Evolutionary conservation across 192 early-diverging fungal genomes (phyloP).

Genomic region (Coemansia sp.): DNA sequence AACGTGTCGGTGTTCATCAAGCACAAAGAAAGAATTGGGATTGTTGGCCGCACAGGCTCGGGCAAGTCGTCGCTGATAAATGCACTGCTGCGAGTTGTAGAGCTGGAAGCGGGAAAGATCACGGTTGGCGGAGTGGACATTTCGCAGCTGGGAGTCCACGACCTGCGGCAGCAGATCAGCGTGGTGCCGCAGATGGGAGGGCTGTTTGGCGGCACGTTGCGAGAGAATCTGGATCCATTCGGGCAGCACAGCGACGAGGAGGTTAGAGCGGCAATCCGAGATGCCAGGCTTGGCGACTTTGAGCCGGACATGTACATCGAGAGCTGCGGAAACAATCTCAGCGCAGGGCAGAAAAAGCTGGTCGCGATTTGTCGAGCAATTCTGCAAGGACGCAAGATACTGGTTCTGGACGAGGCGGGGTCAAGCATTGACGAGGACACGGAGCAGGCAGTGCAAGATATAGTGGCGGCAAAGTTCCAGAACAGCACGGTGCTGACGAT

Average conservation of each 20-base stretch:
- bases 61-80: slow-evolving; percentile 79
- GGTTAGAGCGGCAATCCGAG: slow-evolving; percentile 60
- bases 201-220: slow-evolving; percentile 52
- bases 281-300: slow-evolving; percentile 60
- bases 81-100: slow-evolving; percentile 77
- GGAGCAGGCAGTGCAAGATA: slow-evolving; percentile 55
- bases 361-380: slow-evolving; percentile 76
- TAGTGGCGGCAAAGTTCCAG: slow-evolving; percentile 52
- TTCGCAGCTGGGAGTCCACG: slow-evolving; percentile 62
- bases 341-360: slow-evolving; percentile 66
- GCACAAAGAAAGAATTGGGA: slow-evolving; percentile 48
- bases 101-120: slow-evolving; percentile 66
- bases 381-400: slow-evolving; percentile 61
- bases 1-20: slow-evolving; percentile 46
- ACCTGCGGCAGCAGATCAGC: slow-evolving; percentile 70
- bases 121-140: slow-evolving; percentile 74
- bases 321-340: slow-evolving; percentile 27
- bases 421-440: slow-evolving; percentile 37
- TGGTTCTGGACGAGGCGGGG: slow-evolving; percentile 73
- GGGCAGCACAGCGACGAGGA: slow-evolving; percentile 70
- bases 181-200: slow-evolving; percentile 75
- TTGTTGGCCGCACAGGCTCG: slow-evolving; percentile 61
- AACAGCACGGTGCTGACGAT: slow-evolving; percentile 66
- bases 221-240: slow-evolving; percentile 87
- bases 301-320: slow-evolving; percentile 48